These are phyloP conservation scores for Aspergillus japonicus DNA, from an alignment of 2,329 filamentous ascomycete species.

Conservation along the genomic window DNA sequence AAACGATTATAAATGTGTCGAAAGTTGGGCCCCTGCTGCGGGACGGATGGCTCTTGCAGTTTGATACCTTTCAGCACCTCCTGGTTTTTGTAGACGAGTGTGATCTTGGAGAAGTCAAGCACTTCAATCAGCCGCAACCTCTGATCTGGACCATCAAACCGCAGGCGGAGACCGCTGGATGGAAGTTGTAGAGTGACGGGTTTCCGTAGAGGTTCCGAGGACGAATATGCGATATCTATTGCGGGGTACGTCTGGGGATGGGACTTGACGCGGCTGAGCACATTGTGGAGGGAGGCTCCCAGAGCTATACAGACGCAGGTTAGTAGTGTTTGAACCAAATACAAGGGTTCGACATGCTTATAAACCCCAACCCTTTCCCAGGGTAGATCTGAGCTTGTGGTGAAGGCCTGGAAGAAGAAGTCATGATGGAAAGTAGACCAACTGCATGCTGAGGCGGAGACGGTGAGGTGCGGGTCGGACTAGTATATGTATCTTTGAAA, in stretches of 20 bases:
- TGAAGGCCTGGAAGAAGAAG: constrained; percentile 30
- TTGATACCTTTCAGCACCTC: constrained; percentile 67
- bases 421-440: constrained; percentile 30
- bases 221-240: constrained; percentile 78
- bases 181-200: constrained; percentile 76
- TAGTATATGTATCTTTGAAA: not conserved
- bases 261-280: constrained; percentile 82
- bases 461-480: constrained; percentile 11
- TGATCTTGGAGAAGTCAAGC: constrained; percentile 80
- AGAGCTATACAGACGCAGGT: constrained; percentile 59
- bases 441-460: constrained; percentile 14
- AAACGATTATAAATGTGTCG: constrained; percentile 87
- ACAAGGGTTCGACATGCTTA: constrained; percentile 43
- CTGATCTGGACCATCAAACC: constrained; percentile 92
- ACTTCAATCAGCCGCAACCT: constrained; percentile 88
- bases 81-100: constrained; percentile 76
- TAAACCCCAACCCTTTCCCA: constrained; percentile 64
- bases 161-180: constrained; percentile 81
- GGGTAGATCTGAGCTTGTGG: constrained; percentile 62
- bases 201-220: constrained; percentile 68
- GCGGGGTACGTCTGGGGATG: constrained; percentile 79
- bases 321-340: constrained; percentile 20
- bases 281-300: constrained; percentile 86
- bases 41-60: constrained; percentile 30
- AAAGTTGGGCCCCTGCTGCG: constrained; percentile 68